A percentile compares a stretch with the other conserved stretches of the same genome.
These are phyloP conservation scores for Achaetomiella virescens DNA, from an alignment of 495 filamentous ascomycete species.

Conservation along the genomic window DNA sequence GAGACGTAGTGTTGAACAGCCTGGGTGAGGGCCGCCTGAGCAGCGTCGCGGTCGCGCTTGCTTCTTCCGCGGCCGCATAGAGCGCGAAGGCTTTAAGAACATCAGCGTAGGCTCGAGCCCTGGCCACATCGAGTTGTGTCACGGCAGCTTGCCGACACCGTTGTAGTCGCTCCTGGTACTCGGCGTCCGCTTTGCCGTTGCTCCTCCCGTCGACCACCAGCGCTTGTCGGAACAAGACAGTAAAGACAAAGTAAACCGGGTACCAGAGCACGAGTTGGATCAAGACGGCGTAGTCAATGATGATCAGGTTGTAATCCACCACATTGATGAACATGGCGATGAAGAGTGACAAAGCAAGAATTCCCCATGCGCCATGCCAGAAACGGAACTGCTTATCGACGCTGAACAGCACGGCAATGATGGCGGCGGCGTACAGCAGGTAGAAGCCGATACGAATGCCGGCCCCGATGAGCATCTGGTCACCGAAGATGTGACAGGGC, in stretches of 20 bases:
- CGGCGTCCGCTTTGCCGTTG: slow-evolving; percentile 12
- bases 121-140: slow-evolving; percentile 16
- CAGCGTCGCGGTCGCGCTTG: slow-evolving; percentile 15
- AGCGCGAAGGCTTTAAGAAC: slow-evolving; percentile 25
- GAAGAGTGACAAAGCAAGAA: slow-evolving; percentile 26
- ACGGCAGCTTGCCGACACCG: slow-evolving; percentile 12
- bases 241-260: slow-evolving; percentile 29
- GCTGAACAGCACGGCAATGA: slow-evolving; percentile 24
- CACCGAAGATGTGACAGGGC: slow-evolving; percentile 31
- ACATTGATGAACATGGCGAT: slow-evolving; percentile 27
- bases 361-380: slow-evolving; percentile 29
- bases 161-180: slow-evolving; percentile 20
- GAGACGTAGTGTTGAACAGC: slow-evolving; percentile 25
- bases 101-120: slow-evolving; percentile 22
- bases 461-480: slow-evolving; percentile 30
- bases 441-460: slow-evolving; percentile 31
- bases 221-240: slow-evolving; percentile 24
- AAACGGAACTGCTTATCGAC: slow-evolving; percentile 30
- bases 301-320: slow-evolving; percentile 22
- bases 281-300: slow-evolving; percentile 29
- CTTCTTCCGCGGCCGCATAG: slow-evolving; percentile 22
- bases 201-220: slow-evolving; percentile 14
- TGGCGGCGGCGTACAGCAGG: slow-evolving; percentile 26
- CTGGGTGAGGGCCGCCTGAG: slow-evolving; percentile 15
- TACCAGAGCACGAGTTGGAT: slow-evolving; percentile 30